Evolutionary conservation across 2,329 filamentous ascomycete species (phyloP), one percentile per base, ranked within the genome.

Genomic region (Colletotrichum scovillei): DNA sequence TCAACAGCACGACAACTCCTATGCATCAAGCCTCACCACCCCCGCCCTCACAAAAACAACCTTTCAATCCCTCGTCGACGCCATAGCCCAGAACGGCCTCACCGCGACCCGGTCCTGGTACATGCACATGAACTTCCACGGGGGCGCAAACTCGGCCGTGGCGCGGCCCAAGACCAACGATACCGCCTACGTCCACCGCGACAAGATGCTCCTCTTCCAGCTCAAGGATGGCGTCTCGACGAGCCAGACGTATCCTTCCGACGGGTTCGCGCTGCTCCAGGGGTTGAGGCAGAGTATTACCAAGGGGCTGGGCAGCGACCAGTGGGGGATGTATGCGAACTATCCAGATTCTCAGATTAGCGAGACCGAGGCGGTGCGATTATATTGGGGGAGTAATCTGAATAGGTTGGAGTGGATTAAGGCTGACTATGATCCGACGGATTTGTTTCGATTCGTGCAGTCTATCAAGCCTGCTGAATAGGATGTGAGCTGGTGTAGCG

Each of bases 241-340:
- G 2, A 66, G 77, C 2, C 53, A 59, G 24, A 7, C 22, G 1
- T 87, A 86, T 63, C 80, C 79, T 19, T 14, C 19, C 6, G 26
- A 59, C 4, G 64, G 63, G 0, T 72, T 66, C 65, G 63, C 74
- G n/a, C 83, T 89, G 59, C 75, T 79, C 12, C 81, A 87, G 32
- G 84, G 83, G 57, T 82, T 86, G 75, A 82, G 84, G 69, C 78
- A 82, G 22, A 81, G 79, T 16, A 79, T 85, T 64, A 81, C 78
- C 52, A 77, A 80, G 4, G 77, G 77, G 8, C 79, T 84, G 77
- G 77, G 79, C 5, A 76, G 81, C 46, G 80, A 79, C 1, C 75
- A 80, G 6, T 87, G 86, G 79, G 86, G 85, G 32, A 86, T 85
- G 74, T 90, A 89, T 73, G 81, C 86, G 75, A 89, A 89, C 80